A percentile compares a stretch with the other conserved stretches of the same genome.
phyloP scores from a whole-genome alignment of 768 basidiomycete genomes.

The Suillus clintonianus region DNA sequence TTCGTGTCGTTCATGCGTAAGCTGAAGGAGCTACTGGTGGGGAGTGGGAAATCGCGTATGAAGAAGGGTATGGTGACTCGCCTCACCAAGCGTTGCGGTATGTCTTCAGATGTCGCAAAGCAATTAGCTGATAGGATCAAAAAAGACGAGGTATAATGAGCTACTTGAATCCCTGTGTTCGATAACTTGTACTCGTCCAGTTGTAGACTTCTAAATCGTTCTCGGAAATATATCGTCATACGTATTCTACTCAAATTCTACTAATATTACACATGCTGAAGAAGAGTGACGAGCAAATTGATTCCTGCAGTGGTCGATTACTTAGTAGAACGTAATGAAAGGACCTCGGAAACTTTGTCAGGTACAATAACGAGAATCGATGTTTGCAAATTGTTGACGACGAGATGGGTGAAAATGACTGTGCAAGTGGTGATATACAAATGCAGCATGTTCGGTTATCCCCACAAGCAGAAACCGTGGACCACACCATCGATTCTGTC shows the following conservation, averaged over 20 bases:
- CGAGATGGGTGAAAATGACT: too few species aligned
- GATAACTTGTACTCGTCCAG: neutral
- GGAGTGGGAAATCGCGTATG: slow-evolving; percentile 15
- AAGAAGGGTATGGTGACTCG: slow-evolving; percentile 22
- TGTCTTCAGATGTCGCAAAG: slow-evolving; percentile 26
- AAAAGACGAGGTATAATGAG: neutral
- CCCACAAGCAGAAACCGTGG: too few species aligned
- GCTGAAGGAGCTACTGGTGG: slow-evolving; percentile 16
- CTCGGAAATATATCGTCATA: neutral
- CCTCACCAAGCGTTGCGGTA: slow-evolving; percentile 27
- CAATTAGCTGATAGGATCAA: slow-evolving; percentile 8
- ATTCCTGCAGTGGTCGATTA: too few species aligned
- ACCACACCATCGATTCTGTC: too few species aligned
- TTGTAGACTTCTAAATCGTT: neutral
- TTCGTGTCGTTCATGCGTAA: slow-evolving; percentile 17
- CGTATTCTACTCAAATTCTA: neutral
- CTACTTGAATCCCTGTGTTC: neutral
- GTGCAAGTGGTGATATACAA: too few species aligned
- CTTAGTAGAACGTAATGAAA: too few species aligned
- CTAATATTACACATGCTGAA: too few species aligned
- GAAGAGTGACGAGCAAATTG: too few species aligned
- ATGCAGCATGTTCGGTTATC: too few species aligned
- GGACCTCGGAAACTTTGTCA: too few species aligned
- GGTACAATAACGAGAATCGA: too few species aligned
- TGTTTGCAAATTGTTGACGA: too few species aligned